Conservation (phyloP, 169 alveolate genomes). For the Theileria parva region DNA sequence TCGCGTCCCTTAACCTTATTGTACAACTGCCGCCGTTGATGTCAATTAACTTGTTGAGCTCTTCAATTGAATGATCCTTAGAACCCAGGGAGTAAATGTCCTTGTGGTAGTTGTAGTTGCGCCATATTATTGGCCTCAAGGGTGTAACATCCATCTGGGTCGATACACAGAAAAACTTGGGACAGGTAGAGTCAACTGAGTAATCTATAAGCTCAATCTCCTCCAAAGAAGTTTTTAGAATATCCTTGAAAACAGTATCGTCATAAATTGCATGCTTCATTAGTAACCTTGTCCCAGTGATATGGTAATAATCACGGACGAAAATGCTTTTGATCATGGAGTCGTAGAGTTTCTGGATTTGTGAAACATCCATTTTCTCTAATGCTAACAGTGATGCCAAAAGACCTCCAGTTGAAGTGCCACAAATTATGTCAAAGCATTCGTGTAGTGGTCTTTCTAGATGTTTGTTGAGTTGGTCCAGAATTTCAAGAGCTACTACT, state of each 20-base stretch:
- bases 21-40: conserved; percentile 39
- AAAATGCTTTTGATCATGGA: conserved; percentile 76
- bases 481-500: conserved; percentile 78
- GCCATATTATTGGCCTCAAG: conserved; percentile 73
- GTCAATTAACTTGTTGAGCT: background rate
- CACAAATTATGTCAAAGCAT: conserved; percentile 82
- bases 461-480: conserved; percentile 61
- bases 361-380: conserved; percentile 75
- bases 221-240: conserved; percentile 68
- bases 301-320: conserved; percentile 71
- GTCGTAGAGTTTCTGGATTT: conserved; percentile 73
- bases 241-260: conserved; percentile 65
- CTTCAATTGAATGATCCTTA: background rate
- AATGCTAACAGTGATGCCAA: conserved; percentile 78
- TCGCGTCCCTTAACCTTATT: conserved; percentile 60
- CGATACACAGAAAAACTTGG: conserved; percentile 80
- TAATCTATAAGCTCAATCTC: conserved; percentile 77
- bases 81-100: conserved; percentile 6
- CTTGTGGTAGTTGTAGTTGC: conserved; percentile 74
- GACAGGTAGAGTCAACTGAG: conserved; percentile 77
- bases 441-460: conserved; percentile 72
- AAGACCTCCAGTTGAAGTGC: conserved; percentile 86
- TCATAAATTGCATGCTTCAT: conserved; percentile 81
- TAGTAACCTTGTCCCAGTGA: conserved; percentile 72
- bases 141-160: conserved; percentile 76